These are phyloP conservation scores for Nitzschia inconspicua DNA, from an alignment of 108 stramenopile genomes.

Conservation along the genomic window DNA sequence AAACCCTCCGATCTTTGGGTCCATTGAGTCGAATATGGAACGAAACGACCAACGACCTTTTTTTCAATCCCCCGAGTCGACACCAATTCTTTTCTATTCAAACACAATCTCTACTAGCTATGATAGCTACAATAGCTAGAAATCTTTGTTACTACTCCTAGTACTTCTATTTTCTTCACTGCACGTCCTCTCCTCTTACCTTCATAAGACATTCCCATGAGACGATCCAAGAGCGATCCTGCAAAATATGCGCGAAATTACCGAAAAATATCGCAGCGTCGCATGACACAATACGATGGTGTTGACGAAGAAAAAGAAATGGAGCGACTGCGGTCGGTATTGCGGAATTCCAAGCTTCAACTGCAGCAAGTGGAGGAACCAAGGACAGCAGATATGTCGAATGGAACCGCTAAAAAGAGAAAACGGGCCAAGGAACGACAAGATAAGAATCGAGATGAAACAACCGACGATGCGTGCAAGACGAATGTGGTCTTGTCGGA, in stretches of 20 bases:
- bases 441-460: conserved; percentile 5
- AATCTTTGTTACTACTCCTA: no score
- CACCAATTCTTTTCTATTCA: no score
- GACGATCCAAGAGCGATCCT: conserved; percentile 78
- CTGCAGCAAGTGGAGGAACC: conserved; percentile 35
- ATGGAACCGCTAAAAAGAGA: not conserved
- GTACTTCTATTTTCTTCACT: no score
- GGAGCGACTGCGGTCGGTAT: conserved; percentile 44
- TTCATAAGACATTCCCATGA: conserved; percentile 43
- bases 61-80: no score
- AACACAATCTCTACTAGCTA: no score
- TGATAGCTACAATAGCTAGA: no score
- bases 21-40: no score
- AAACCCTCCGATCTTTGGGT: no score
- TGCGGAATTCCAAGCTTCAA: conserved; percentile 49
- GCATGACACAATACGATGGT: conserved; percentile 69
- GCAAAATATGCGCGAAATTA: conserved; percentile 82
- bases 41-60: no score
- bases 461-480: conserved; percentile 5
- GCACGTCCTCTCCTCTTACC: not conserved
- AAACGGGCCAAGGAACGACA: conserved; percentile 7
- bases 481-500: conserved; percentile 49
- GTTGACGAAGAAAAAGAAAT: conserved; percentile 60
- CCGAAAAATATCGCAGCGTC: conserved; percentile 84
- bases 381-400: conserved; percentile 11